Percentiles rank a stretch among this genome's conserved stretches.
phyloP scores from a whole-genome alignment of 2,329 filamentous ascomycete genomes.

The Beauveria caledonica region DNA sequence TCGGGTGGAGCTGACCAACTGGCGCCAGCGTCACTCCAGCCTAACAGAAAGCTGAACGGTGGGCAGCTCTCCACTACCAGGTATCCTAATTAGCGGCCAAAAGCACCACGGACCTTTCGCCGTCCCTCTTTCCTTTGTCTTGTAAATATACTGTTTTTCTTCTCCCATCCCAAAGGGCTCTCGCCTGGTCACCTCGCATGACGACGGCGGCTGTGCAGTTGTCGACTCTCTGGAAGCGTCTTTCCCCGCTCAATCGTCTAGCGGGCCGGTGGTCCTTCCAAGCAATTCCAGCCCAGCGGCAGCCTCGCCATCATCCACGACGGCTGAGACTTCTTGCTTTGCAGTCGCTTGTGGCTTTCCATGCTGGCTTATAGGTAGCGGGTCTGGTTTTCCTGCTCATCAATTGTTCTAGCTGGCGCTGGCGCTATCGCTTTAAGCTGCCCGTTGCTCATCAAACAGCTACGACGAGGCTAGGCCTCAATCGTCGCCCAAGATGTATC shows the following conservation, averaged over 20 bases:
- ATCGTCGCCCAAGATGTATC: slow-evolving; percentile 41
- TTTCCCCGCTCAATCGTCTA: neutral
- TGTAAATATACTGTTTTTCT: neutral
- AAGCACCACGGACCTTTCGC: neutral
- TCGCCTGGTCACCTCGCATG: slow-evolving; percentile 3
- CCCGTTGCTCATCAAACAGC: neutral
- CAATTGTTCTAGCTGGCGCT: neutral
- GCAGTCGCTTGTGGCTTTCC: neutral
- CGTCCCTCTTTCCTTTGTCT: neutral
- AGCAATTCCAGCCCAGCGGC: neutral
- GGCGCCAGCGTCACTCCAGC: neutral
- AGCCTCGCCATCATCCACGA: neutral
- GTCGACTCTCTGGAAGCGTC: neutral
- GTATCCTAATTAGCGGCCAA: neutral
- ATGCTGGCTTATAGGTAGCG: neutral
- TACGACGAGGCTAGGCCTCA: neutral
- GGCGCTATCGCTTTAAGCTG: neutral
- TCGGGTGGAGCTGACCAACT: neutral
- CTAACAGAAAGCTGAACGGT: neutral
- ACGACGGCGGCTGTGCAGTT: neutral
- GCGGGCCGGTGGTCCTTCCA: neutral
- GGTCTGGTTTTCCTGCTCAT: neutral
- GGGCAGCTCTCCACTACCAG: slow-evolving; percentile 10
- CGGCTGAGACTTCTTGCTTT: neutral
- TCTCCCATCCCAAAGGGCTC: neutral